Evolutionary conservation across 345 rosid genomes (phyloP), one percentile per base, ranked within the genome.

Genomic region (Crucihimalaya himalaica): DNA sequence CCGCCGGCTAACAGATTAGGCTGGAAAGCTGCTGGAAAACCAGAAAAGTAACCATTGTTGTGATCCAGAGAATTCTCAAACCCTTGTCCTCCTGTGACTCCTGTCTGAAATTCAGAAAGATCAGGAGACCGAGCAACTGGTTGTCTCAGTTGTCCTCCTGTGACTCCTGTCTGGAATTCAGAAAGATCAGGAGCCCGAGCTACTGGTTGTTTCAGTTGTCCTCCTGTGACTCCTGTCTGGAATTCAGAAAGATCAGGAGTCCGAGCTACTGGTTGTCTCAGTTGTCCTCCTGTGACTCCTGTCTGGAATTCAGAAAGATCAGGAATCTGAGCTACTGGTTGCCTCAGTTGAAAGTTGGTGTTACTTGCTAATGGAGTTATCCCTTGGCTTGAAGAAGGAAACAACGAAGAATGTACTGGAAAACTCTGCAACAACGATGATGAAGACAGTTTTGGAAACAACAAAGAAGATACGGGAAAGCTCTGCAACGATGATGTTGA

Each of bases 301-400:
- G 69, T 66, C 51, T 65, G 76, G 31, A 31, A 29, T 32, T 77
- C 76, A 39, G 34, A 48, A 28, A 48, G 47, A 64, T 71, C 68
- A 51, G 62, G 55, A 23, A 27, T 42, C 34, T 77, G 81, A 57
- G 60, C 19, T 69, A 63, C 63, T 70, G 69, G 65, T 51, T 66
- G 68, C 34, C 47, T 63, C n/a, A 34, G 13, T 43, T 77, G 68
- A 42, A 56, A 76, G 67, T 48, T 76, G 71, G 52, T 57, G 56
- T 57, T 66, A 31, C 68, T 66, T 65, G 72, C 62, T 12, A 29
- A 29, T 29, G 19, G 51, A 50, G 37, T 21, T 14, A 48, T 25
- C 57, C 55, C 72, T 70, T 65, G 68, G 71, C 42, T 65, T 55
- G 75, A 37, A 37, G 76, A 39, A 57, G 72, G 62, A 20, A 64